Evolutionary conservation across 257 asterid genomes (phyloP), one percentile per base, ranked within the genome.

Genomic region (Solanum sitiens): DNA sequence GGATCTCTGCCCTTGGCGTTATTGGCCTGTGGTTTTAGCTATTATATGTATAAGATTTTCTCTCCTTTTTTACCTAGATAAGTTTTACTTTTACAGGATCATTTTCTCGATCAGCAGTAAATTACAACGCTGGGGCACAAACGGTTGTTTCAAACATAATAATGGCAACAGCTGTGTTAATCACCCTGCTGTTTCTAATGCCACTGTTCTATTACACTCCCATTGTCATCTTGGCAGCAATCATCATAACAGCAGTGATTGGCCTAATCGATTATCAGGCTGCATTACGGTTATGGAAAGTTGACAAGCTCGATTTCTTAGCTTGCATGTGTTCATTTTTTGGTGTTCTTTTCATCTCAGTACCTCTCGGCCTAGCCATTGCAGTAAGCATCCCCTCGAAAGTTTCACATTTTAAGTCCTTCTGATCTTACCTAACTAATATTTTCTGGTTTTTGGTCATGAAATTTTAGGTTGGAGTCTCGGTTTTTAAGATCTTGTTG

Each of bases 271-370:
- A 97, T 74, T 95, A 95, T 89, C 92, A 93, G 88, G 95, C 96
- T 7, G 99, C 98, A 8, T 80, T 59, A 35, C 91, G 89, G 15
- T 88, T 97, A 10, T 95, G 98, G 98, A 97, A 95, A 94, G 98
- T 97, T 25, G 99, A 97, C 91, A 97, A 97, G 87, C 95, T 97
- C 10, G 99, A 97, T 72, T 97, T 95, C 88, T 35, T 95, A 90
- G 98, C 98, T 40, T 95, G 98, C 92, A 67, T 95, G 86, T 93
- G 95, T 83, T 95, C 99, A 32, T 97, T 97, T 83, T 72, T 95
- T 33, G 99, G 99, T 7, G 99, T 97, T 72, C 98, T 97, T 32
- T 95, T 97, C 97, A 91, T 97, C 92, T 97, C 99, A 2, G 98
- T 97, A 67, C 98, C 99, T 85, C 88, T 95, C 71, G 99, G 99